Evolutionary conservation across 2,329 filamentous ascomycete genomes (phyloP).

Genomic region (Colletotrichum navitas): DNA sequence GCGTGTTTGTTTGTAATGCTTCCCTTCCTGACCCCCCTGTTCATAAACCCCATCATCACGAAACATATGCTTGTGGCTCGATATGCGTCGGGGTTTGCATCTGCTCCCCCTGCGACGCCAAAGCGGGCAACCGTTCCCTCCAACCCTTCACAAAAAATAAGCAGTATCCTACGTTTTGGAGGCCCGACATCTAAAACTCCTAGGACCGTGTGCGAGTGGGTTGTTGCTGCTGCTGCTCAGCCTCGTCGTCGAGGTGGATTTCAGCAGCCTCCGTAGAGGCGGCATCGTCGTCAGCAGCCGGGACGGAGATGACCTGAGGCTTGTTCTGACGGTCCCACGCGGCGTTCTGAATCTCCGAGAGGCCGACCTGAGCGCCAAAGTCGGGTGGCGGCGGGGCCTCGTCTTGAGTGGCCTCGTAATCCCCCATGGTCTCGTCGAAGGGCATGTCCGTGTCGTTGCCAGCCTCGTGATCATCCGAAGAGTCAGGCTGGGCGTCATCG

Average conservation of each 20-base stretch:
- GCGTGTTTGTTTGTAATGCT: slow-evolving; percentile 21
- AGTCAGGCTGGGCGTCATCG: slow-evolving; percentile 59
- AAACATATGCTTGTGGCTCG: neutral
- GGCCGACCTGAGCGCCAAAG: slow-evolving; percentile 40
- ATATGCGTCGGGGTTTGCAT: neutral
- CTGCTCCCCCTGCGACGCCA: neutral
- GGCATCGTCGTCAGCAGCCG: slow-evolving; percentile 51
- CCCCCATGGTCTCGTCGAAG: slow-evolving; percentile 40
- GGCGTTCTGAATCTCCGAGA: slow-evolving; percentile 50
- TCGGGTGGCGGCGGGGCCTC: slow-evolving; percentile 46
- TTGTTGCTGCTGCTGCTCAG: slow-evolving; percentile 42
- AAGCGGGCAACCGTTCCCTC: neutral
- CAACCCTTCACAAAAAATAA: neutral
- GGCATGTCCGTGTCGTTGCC: slow-evolving; percentile 43
- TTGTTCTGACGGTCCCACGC: slow-evolving; percentile 53
- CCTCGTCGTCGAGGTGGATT: slow-evolving; percentile 61
- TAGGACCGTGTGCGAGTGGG: slow-evolving; percentile 19
- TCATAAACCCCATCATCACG: slow-evolving; percentile 13
- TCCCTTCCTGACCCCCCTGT: neutral
- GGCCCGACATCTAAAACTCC: neutral
- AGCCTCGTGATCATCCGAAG: slow-evolving; percentile 53
- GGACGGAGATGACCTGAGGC: slow-evolving; percentile 55
- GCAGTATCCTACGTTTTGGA: neutral
- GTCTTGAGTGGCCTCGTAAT: slow-evolving; percentile 36
- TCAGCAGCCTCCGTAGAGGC: slow-evolving; percentile 62